Conservation (phyloP, 371 early-diverging fungal species). For the Actinomortierella wolfii region DNA sequence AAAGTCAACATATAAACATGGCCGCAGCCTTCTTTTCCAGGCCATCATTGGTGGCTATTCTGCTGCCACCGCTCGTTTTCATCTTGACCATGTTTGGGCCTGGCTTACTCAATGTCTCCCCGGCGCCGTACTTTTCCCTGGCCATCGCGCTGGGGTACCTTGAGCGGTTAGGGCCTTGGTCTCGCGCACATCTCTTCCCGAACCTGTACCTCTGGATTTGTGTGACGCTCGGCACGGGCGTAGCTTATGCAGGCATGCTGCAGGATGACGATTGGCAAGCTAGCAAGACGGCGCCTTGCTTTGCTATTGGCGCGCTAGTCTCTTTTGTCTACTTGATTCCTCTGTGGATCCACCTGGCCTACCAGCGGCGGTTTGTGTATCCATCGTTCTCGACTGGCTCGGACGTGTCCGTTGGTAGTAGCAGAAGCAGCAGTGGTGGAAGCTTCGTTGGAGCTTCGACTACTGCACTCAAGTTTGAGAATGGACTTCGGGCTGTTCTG, state of each 20-base stretch:
- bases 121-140: constrained; percentile 27
- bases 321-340: constrained; percentile 18
- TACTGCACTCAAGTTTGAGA: constrained; percentile 16
- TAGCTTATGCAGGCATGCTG: constrained; percentile 39
- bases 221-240: constrained; percentile 29
- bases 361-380: constrained; percentile 30
- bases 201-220: constrained; percentile 30
- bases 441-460: too few species aligned
- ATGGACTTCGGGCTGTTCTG: constrained; percentile 21
- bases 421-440: background rate
- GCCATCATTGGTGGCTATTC: constrained; percentile 20
- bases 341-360: constrained; percentile 27
- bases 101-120: constrained; percentile 23
- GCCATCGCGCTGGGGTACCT: constrained; percentile 38
- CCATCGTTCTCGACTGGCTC: too few species aligned
- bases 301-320: constrained; percentile 19
- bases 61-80: constrained; percentile 29
- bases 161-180: constrained; percentile 31
- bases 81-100: constrained; percentile 36
- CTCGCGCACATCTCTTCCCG: constrained; percentile 27
- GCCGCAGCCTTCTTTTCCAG: constrained; percentile 5
- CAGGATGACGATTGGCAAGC: constrained; percentile 30
- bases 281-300: constrained; percentile 11
- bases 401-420: constrained; percentile 9
- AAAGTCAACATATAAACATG: too few species aligned